Conservation (phyloP, 345 rosid genomes). For the Linum usitatissimum region DNA sequence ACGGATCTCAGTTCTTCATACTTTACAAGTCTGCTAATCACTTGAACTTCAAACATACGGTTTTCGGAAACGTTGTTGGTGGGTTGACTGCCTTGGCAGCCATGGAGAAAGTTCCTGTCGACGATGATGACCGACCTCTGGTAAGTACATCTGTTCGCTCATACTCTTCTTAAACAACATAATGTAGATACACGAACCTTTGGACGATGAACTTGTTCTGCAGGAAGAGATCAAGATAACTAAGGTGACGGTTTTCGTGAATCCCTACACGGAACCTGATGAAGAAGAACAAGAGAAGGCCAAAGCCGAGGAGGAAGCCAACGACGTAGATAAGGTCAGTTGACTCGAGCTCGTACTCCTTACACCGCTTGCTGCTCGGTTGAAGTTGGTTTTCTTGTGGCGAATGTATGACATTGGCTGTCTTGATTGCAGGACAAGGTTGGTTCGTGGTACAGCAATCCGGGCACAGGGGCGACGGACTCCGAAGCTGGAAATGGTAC, state of each 20-base stretch:
- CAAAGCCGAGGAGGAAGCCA: slow-evolving; percentile 36
- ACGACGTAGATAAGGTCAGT: slow-evolving; percentile 55
- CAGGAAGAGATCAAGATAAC: slow-evolving; percentile 87
- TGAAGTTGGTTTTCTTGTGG: too few species aligned
- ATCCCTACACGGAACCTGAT: slow-evolving; percentile 73
- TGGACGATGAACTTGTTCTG: slow-evolving; percentile 11
- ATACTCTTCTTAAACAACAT: slow-evolving; percentile 1
- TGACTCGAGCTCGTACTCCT: not conserved
- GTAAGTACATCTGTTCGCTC: slow-evolving; percentile 30
- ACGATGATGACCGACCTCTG: slow-evolving; percentile 69
- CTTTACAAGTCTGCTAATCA: slow-evolving; percentile 95
- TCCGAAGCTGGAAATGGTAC: slow-evolving; percentile 42
- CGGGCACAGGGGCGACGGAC: slow-evolving; percentile 53
- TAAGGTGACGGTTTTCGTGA: slow-evolving; percentile 60
- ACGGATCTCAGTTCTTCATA: slow-evolving; percentile 96
- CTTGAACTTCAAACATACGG: slow-evolving; percentile 89
- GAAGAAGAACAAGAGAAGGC: slow-evolving; percentile 76
- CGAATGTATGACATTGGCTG: slow-evolving; percentile 2
- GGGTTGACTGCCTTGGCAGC: slow-evolving; percentile 69
- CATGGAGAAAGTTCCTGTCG: slow-evolving; percentile 89
- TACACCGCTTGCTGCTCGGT: too few species aligned
- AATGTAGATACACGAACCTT: not conserved
- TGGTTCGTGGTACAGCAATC: slow-evolving; percentile 93
- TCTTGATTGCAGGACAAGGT: slow-evolving; percentile 45
- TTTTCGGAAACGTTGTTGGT: slow-evolving; percentile 89